These are phyloP conservation scores for Cryoendolithus antarcticus DNA, from an alignment of 2,329 filamentous ascomycete species.

Conservation along the genomic window DNA sequence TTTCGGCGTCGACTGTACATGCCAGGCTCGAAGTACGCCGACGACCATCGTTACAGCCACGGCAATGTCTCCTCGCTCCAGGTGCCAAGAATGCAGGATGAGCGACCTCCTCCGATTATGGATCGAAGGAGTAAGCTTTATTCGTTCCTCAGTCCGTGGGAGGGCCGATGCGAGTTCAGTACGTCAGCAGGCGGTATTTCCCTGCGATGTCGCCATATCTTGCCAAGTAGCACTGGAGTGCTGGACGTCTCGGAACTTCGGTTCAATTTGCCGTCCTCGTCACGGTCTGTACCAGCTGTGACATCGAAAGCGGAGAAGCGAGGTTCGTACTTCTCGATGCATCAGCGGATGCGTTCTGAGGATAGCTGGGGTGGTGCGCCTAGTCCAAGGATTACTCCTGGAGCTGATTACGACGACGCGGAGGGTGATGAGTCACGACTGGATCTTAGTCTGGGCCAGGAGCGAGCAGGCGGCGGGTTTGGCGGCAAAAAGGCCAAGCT, in stretches of 20 bases:
- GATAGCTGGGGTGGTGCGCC: constrained; percentile 5
- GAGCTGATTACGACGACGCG: constrained; percentile 11
- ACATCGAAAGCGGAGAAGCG: constrained; percentile 19
- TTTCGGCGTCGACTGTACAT: constrained; percentile 37
- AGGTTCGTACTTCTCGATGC: constrained; percentile 4
- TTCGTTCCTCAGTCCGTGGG: constrained; percentile 75
- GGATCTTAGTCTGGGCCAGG: constrained; percentile 65
- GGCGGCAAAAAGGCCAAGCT: constrained; percentile 80
- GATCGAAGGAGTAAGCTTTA: constrained; percentile 50
- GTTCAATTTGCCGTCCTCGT: constrained; percentile 66
- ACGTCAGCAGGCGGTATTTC: constrained; percentile 61
- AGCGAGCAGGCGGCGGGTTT: constrained; percentile 76
- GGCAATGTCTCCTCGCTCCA: too few relatives aligned
- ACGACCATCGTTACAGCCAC: constrained; percentile 12
- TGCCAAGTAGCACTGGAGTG: constrained; percentile 20
- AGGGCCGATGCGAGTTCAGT: constrained; percentile 72
- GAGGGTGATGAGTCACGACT: constrained; percentile 36
- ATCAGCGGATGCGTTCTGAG: constrained; percentile 3
- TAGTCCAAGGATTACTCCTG: neutral
- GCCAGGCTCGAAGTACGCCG: constrained; percentile 30
- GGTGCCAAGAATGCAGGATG: constrained; percentile 6
- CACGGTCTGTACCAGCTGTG: constrained; percentile 14
- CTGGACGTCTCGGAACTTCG: constrained; percentile 67
- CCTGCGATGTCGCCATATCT: constrained; percentile 21
- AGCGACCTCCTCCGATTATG: constrained; percentile 13